Conservation (phyloP, 2,329 filamentous ascomycete species). For the Leptosphaerulina australis region DNA sequence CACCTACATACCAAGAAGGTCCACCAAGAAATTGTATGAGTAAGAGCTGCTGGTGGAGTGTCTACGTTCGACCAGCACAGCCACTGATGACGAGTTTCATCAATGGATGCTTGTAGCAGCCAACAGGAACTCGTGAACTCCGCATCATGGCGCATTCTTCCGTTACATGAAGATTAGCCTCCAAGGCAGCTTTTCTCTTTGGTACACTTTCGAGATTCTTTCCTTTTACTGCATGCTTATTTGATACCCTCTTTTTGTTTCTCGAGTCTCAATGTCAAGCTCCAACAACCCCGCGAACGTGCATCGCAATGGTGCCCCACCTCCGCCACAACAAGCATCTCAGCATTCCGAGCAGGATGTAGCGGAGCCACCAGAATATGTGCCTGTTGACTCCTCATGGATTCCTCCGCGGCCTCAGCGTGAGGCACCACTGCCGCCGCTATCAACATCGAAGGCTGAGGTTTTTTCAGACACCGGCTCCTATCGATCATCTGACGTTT, state of each 20-base stretch:
- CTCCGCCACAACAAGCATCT: constrained; percentile 21
- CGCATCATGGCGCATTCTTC: constrained; percentile 13
- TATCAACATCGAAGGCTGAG: constrained; percentile 30
- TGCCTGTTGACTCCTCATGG: constrained; percentile 13
- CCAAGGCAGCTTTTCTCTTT: neutral
- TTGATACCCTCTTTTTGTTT: constrained; percentile 7
- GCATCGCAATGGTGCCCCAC: constrained; percentile 28
- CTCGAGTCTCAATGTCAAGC: constrained; percentile 26
- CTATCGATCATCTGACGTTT: constrained; percentile 33
- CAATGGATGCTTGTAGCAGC: neutral
- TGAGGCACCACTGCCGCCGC: constrained; percentile 2
- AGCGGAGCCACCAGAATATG: constrained; percentile 21
- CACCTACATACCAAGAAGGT: neutral
- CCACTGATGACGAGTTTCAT: constrained; percentile 18
- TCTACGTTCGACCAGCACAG: constrained; percentile 1
- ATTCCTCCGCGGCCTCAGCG: constrained; percentile 1
- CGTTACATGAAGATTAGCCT: constrained; percentile 8
- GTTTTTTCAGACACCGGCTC: constrained; percentile 36
- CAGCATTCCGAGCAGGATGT: constrained; percentile 19
- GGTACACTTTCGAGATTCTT: no score
- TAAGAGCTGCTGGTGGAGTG: neutral
- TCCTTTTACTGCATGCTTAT: constrained; percentile 12
- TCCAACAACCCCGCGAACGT: constrained; percentile 25
- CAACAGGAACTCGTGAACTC: constrained; percentile 11
- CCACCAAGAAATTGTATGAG: neutral